These are phyloP conservation scores for Gnetum montanum DNA, from an alignment of 75 land plant species.

Conservation along the genomic window DNA sequence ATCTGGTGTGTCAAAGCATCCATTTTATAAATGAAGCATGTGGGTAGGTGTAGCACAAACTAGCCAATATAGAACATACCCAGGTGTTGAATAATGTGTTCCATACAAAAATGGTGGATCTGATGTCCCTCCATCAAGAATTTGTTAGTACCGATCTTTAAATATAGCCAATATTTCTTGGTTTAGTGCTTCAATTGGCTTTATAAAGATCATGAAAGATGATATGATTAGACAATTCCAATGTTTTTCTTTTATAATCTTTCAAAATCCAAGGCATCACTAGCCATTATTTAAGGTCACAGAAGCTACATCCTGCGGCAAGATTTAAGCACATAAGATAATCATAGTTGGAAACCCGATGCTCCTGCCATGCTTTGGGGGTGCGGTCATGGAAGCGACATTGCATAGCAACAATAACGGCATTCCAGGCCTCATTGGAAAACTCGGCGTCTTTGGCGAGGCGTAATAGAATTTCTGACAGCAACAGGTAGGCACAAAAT, in stretches of 20 bases:
- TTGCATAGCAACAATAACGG: too few relatives aligned
- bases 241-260: constrained; percentile 18
- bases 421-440: too few relatives aligned
- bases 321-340: constrained; percentile 43
- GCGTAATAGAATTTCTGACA: too few relatives aligned
- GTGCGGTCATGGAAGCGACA: too few relatives aligned
- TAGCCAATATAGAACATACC: constrained; percentile 48
- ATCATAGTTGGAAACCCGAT: constrained; percentile 32
- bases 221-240: constrained; percentile 20
- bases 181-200: constrained; percentile 42
- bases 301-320: constrained; percentile 42
- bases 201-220: constrained; percentile 39
- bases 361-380: constrained; percentile 40
- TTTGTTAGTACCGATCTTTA: constrained; percentile 19
- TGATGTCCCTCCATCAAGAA: constrained; percentile 14
- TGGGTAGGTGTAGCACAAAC: constrained; percentile 48
- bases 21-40: constrained; percentile 50
- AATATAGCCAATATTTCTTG: constrained; percentile 29
- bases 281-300: constrained; percentile 51
- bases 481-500: too few relatives aligned
- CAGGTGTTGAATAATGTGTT: constrained; percentile 50
- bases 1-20: constrained; percentile 45
- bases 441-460: too few relatives aligned
- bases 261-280: constrained; percentile 48
- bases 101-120: constrained; percentile 39